Evolutionary conservation across 306 rosid species (phyloP).

Genomic region (Urtica urens): DNA sequence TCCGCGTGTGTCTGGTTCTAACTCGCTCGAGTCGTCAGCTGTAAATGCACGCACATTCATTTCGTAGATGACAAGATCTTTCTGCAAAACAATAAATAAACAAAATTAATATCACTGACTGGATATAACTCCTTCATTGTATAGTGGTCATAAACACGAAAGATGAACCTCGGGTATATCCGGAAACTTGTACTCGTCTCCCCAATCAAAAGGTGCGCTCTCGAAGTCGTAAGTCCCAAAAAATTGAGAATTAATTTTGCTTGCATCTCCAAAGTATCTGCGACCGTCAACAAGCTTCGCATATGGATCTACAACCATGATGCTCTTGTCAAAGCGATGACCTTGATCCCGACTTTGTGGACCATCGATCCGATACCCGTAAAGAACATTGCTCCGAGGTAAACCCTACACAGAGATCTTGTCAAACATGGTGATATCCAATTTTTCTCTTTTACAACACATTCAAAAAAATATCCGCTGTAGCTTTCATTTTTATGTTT

Average conservation of each 20-base stretch:
- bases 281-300: slow-evolving; percentile 91
- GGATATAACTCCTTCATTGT: too few species aligned
- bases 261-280: slow-evolving; percentile 60
- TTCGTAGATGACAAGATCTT: slow-evolving; percentile 89
- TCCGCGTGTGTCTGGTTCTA: slow-evolving; percentile 54
- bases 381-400: slow-evolving; percentile 58
- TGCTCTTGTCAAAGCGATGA: slow-evolving; percentile 75
- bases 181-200: slow-evolving; percentile 75
- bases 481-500: not conserved
- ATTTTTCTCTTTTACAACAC: not conserved
- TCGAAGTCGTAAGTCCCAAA: slow-evolving; percentile 83
- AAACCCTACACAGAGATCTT: slow-evolving; percentile 45
- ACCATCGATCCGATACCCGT: slow-evolving; percentile 80
- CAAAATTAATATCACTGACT: slow-evolving; percentile 2
- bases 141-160: too few species aligned
- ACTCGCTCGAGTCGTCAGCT: slow-evolving; percentile 66
- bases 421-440: not conserved
- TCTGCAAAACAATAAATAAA: slow-evolving; percentile 41
- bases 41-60: slow-evolving; percentile 95
- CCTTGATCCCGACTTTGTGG: slow-evolving; percentile 68
- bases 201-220: slow-evolving; percentile 82
- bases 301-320: slow-evolving; percentile 83
- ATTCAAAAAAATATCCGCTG: not conserved
- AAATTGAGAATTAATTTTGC: slow-evolving; percentile 45
- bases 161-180: slow-evolving; percentile 79